Evolutionary conservation across 2,329 filamentous ascomycete genomes (phyloP).

Genomic region (Xylaria sp.): DNA sequence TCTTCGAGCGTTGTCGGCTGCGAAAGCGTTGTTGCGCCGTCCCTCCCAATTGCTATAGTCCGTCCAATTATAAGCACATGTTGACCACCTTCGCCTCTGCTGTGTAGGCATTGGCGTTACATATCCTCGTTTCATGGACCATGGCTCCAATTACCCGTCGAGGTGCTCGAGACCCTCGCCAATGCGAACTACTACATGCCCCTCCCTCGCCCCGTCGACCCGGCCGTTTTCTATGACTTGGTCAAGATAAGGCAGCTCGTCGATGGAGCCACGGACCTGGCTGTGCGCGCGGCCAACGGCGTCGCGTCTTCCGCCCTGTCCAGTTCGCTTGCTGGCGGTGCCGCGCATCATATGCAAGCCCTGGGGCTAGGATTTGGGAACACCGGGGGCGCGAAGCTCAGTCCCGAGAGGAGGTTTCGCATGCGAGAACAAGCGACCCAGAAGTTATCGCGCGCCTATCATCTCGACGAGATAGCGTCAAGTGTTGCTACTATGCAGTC

Average conservation of each 20-base stretch:
- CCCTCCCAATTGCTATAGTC: not conserved
- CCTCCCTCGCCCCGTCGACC: slow-evolving; percentile 77
- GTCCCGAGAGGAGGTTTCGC: slow-evolving; percentile 75
- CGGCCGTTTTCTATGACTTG: slow-evolving; percentile 81
- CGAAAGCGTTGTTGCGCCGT: slow-evolving; percentile 21
- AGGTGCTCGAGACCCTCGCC: slow-evolving; percentile 79
- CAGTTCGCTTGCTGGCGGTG: slow-evolving; percentile 54
- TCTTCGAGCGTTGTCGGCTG: slow-evolving; percentile 1
- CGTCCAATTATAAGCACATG: not conserved
- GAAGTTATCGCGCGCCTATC: slow-evolving; percentile 78
- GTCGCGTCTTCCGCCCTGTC: slow-evolving; percentile 69
- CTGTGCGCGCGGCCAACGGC: slow-evolving; percentile 77
- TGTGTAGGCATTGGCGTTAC: slow-evolving; percentile 77
- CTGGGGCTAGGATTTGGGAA: slow-evolving; percentile 63
- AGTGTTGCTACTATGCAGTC: slow-evolving; percentile 86
- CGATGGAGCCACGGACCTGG: slow-evolving; percentile 79
- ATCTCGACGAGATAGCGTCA: slow-evolving; percentile 80
- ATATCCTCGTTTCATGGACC: slow-evolving; percentile 84
- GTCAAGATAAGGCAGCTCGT: slow-evolving; percentile 81
- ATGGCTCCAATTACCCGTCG: slow-evolving; percentile 80
- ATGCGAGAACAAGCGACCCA: slow-evolving; percentile 82
- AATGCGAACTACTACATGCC: slow-evolving; percentile 80
- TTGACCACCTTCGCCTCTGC: slow-evolving; percentile 5
- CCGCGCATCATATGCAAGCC: slow-evolving; percentile 44
- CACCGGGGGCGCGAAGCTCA: slow-evolving; percentile 69